These are phyloP conservation scores for Verticillium nubilum DNA, from an alignment of 2,329 filamentous ascomycete genomes.

Conservation along the genomic window DNA sequence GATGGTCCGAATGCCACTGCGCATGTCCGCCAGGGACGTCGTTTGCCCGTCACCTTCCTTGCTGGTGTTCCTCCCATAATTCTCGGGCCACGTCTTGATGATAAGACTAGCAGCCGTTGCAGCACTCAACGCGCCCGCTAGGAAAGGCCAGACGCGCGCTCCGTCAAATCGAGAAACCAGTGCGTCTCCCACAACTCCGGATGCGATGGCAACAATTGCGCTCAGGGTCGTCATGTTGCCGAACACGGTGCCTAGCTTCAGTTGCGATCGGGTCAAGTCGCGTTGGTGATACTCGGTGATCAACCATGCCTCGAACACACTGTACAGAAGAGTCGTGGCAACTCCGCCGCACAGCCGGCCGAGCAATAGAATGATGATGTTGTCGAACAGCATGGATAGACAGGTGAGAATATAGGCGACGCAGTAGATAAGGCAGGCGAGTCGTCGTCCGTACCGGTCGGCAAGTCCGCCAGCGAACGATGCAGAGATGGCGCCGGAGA, in stretches of 20 bases:
- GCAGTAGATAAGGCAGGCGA: constrained; percentile 49
- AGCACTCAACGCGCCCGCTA: constrained; percentile 36
- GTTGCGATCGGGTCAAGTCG: constrained; percentile 32
- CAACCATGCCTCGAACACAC: constrained; percentile 56
- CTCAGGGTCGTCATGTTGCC: constrained; percentile 47
- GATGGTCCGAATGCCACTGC: constrained; percentile 16
- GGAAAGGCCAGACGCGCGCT: constrained; percentile 47
- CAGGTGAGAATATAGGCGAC: constrained; percentile 45
- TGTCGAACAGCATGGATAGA: constrained; percentile 40
- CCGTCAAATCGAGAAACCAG: constrained; percentile 37
- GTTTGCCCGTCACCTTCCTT: constrained; percentile 2
- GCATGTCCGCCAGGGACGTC: constrained; percentile 12
- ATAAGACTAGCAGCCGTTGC: constrained; percentile 39
- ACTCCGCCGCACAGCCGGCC: constrained; percentile 51
- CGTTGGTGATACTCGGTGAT: constrained; percentile 48
- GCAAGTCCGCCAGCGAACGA: constrained; percentile 31
- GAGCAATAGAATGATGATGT: constrained; percentile 38
- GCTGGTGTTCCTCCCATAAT: constrained; percentile 15
- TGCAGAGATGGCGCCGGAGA: constrained; percentile 41
- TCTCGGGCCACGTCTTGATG: constrained; percentile 32
- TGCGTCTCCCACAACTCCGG: constrained; percentile 46
- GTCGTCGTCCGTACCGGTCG: constrained; percentile 41
- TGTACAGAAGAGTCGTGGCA: constrained; percentile 52
- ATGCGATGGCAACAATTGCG: constrained; percentile 48
- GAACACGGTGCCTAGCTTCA: constrained; percentile 45